Evolutionary conservation across 1,284 basidiomycete species (phyloP).

Genomic region (Acaromyces ingoldii): DNA sequence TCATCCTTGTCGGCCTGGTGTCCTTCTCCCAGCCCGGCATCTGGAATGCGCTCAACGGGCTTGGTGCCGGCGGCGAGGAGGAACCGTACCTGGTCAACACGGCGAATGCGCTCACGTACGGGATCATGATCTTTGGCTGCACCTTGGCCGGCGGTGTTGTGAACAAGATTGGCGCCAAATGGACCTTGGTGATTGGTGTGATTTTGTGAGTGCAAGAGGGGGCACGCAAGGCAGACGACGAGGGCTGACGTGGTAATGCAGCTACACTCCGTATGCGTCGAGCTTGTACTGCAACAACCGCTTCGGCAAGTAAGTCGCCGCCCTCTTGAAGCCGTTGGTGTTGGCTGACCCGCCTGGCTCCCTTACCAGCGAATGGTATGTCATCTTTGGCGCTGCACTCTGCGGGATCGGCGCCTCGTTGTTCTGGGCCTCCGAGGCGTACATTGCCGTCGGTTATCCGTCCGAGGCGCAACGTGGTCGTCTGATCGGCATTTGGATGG

Average conservation of each 20-base stretch:
- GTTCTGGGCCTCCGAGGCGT: slow-evolving; percentile 6
- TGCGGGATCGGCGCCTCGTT: slow-evolving; percentile 7
- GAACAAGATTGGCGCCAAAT: slow-evolving; percentile 1
- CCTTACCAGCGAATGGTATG: slow-evolving; percentile 7
- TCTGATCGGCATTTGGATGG: slow-evolving; percentile 3
- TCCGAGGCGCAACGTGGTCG: background rate
- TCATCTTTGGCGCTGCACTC: background rate
- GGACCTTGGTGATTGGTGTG: slow-evolving; percentile 4
- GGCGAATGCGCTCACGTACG: slow-evolving; percentile 7
- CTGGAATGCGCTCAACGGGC: slow-evolving; percentile 4
- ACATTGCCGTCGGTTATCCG: slow-evolving; percentile 8
- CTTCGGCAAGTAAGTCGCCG: slow-evolving; percentile 3
- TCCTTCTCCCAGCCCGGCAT: slow-evolving; percentile 6
- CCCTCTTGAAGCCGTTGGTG: no score
- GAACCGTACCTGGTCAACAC: slow-evolving; percentile 7
- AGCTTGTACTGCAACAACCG: slow-evolving; percentile 10
- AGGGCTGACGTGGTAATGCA: no score
- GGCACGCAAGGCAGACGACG: no score
- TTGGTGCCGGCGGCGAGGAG: slow-evolving; percentile 4
- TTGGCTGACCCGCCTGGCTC: no score
- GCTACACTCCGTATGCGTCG: slow-evolving; percentile 5
- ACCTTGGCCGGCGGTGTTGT: slow-evolving; percentile 2
- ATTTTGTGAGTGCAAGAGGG: no score
- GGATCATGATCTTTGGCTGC: slow-evolving; percentile 7
- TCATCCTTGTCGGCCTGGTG: slow-evolving; percentile 4